A percentile compares a stretch with the other conserved stretches of the same genome.
Conservation (phyloP, 1,284 basidiomycete genomes). For the Volvariella volvacea region DNA sequence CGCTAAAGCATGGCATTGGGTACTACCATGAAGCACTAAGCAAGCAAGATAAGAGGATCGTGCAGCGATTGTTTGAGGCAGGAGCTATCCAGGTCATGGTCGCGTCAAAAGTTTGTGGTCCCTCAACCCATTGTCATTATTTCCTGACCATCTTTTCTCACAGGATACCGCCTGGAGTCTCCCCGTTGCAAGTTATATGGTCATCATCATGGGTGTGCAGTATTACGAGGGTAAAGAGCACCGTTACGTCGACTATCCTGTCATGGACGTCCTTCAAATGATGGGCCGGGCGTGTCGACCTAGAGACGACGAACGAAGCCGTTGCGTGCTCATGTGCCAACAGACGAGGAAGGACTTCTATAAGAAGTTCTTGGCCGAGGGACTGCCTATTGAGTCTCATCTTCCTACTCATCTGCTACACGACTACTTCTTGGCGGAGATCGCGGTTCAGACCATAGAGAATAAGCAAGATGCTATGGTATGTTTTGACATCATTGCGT, state of each 20-base stretch:
- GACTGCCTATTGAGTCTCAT: conserved; percentile 95
- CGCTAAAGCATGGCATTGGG: conserved; percentile 85
- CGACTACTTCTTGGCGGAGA: conserved; percentile 98
- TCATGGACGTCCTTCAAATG: conserved; percentile 98
- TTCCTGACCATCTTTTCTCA: conserved; percentile 5
- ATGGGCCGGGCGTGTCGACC: conserved; percentile 95
- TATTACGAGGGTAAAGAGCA: conserved; percentile 94
- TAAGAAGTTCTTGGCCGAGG: conserved; percentile 97
- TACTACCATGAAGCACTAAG: conserved; percentile 94
- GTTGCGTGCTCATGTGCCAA: conserved; percentile 95
- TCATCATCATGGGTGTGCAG: conserved; percentile 98
- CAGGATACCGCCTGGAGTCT: conserved; percentile 95
- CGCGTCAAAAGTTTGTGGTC: conserved; percentile 79
- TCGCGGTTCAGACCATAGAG: conserved; percentile 97
- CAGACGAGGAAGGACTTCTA: conserved; percentile 97
- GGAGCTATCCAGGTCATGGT: conserved; percentile 95
- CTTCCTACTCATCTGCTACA: conserved; percentile 83
- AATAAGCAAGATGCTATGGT: conserved; percentile 97
- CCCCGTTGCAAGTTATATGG: conserved; percentile 92
- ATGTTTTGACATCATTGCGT: conserved; percentile 24
- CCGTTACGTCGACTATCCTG: conserved; percentile 95
- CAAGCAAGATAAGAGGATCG: conserved; percentile 89
- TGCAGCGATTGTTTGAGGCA: conserved; percentile 89
- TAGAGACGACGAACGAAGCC: conserved; percentile 76
- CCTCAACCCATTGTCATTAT: background rate